phyloP scores from a whole-genome alignment of 2,329 filamentous ascomycete species.

The Alternaria sp. region DNA sequence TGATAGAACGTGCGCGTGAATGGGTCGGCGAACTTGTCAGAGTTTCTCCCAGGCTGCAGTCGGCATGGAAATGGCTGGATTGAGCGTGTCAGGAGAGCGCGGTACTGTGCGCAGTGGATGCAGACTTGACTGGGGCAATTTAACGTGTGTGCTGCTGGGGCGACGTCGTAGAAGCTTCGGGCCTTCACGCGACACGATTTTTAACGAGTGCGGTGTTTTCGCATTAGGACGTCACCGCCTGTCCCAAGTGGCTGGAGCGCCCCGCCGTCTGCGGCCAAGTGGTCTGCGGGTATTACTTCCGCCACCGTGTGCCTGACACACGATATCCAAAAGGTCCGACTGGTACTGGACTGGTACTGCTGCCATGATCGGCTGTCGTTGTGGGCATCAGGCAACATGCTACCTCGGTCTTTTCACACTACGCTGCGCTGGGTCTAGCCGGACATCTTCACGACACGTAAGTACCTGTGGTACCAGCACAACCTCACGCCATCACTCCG shows the following conservation, averaged over 20 bases:
- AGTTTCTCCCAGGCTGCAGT: background rate
- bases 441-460: background rate
- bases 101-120: slow-evolving; percentile 17
- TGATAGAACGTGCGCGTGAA: slow-evolving; percentile 15
- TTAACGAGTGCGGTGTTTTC: slow-evolving; percentile 32
- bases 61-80: background rate
- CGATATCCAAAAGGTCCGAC: slow-evolving; percentile 4
- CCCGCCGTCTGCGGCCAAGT: slow-evolving; percentile 11
- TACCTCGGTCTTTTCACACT: background rate
- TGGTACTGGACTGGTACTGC: background rate
- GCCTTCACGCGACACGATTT: slow-evolving; percentile 31
- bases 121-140: slow-evolving; percentile 10
- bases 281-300: background rate
- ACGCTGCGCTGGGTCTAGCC: background rate
- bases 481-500: background rate
- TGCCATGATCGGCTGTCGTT: slow-evolving; percentile 7
- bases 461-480: slow-evolving; percentile 2
- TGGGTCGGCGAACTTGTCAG: slow-evolving; percentile 9
- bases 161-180: slow-evolving; percentile 19
- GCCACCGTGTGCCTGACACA: slow-evolving; percentile 4
- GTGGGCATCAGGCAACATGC: slow-evolving; percentile 6
- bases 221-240: slow-evolving; percentile 29
- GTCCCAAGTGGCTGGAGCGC: slow-evolving; percentile 23
- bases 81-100: slow-evolving; percentile 4
- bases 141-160: slow-evolving; percentile 14